phyloP scores from a whole-genome alignment of 257 asterid genomes.

The Solanum chmielewskii region DNA sequence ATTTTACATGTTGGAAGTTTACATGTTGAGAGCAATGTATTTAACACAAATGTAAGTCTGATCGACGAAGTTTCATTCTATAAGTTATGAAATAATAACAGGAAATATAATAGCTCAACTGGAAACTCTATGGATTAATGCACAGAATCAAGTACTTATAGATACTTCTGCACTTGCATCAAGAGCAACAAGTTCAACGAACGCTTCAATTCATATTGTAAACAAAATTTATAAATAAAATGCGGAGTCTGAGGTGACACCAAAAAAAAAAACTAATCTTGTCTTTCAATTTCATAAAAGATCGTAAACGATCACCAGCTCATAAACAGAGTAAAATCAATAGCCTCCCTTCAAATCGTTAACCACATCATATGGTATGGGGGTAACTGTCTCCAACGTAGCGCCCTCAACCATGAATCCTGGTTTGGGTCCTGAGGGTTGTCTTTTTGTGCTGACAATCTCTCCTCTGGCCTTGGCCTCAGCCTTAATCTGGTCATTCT shows the following conservation, averaged over 20 bases:
- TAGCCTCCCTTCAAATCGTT: slow-evolving; percentile 8
- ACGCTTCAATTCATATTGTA: neutral
- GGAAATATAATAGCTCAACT: neutral
- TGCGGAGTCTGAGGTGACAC: neutral
- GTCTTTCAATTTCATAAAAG: neutral
- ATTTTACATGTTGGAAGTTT: neutral
- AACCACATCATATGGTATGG: slow-evolving; percentile 42
- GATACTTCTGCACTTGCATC: neutral
- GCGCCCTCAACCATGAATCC: slow-evolving; percentile 77
- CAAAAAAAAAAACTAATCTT: neutral
- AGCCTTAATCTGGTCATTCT: slow-evolving; percentile 52
- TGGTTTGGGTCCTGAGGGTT: slow-evolving; percentile 74
- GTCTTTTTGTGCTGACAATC: slow-evolving; percentile 70
- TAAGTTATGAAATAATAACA: neutral
- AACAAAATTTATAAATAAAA: neutral
- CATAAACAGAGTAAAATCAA: neutral
- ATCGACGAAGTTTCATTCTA: neutral
- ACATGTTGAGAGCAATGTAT: neutral
- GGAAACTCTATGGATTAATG: neutral
- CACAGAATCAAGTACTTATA: neutral
- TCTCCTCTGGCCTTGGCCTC: slow-evolving; percentile 67
- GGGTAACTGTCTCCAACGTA: slow-evolving; percentile 73
- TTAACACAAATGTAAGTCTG: neutral
- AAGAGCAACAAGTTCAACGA: neutral
- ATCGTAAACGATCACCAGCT: neutral